These are phyloP conservation scores for Cyclocybe cylindracea DNA, from an alignment of 768 basidiomycete genomes.

Conservation along the genomic window DNA sequence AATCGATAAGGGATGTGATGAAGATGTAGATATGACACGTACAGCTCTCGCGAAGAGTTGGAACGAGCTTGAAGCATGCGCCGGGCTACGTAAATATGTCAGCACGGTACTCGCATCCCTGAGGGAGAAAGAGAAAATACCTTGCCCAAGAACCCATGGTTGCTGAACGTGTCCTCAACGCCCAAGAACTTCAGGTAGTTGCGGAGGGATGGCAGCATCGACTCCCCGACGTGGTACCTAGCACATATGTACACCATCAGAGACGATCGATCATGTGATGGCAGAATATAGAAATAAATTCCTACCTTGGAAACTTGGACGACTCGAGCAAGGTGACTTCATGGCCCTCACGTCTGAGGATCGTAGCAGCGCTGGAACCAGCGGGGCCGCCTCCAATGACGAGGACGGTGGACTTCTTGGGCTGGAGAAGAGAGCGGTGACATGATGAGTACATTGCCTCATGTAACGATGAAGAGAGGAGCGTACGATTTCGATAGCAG, in stretches of 20 bases:
- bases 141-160: constrained; percentile 31
- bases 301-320: constrained; percentile 54
- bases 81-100: constrained; percentile 44
- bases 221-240: constrained; percentile 43
- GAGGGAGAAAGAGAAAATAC: constrained; percentile 11
- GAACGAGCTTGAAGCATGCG: constrained; percentile 59
- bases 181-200: constrained; percentile 36
- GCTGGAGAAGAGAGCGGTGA: constrained; percentile 12
- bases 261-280: neutral
- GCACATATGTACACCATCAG: neutral
- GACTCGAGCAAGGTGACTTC: constrained; percentile 60
- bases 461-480: neutral
- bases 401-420: constrained; percentile 31
- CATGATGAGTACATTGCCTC: neutral
- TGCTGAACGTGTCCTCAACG: constrained; percentile 25
- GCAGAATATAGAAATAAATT: neutral
- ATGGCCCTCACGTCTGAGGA: constrained; percentile 56
- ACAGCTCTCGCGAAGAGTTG: constrained; percentile 60
- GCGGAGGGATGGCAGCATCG: constrained; percentile 30
- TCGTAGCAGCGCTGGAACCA: constrained; percentile 56
- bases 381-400: constrained; percentile 64
- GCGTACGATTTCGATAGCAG: neutral
- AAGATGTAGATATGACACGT: constrained; percentile 16
- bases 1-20: neutral
- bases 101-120: neutral